Conservation (phyloP, 352 stramenopile species). For the Globisporangium spinosum region DNA sequence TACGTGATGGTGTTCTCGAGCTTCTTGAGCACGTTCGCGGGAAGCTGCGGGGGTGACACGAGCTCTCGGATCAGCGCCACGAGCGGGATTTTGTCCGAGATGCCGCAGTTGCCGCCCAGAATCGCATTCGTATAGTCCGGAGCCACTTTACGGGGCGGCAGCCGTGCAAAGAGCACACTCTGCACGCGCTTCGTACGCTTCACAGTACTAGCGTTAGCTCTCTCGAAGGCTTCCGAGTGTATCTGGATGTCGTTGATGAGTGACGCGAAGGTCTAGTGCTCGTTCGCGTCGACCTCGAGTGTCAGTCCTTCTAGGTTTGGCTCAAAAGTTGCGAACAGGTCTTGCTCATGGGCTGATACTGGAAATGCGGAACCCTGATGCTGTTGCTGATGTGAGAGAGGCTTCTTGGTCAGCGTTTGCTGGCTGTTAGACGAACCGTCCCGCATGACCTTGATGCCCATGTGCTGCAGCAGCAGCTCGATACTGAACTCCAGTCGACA, state of each 20-base stretch:
- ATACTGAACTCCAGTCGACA: slow-evolving; percentile 65
- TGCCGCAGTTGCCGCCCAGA: background rate
- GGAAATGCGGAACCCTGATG: no score
- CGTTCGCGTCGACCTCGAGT: slow-evolving; percentile 16
- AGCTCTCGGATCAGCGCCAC: slow-evolving; percentile 62
- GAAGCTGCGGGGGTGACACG: slow-evolving; percentile 39
- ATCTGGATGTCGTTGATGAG: slow-evolving; percentile 30
- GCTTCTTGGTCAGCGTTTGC: background rate
- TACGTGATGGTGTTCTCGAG: slow-evolving; percentile 58
- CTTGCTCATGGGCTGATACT: no score
- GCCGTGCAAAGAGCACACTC: slow-evolving; percentile 34
- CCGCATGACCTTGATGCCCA: slow-evolving; percentile 40
- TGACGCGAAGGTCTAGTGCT: slow-evolving; percentile 18
- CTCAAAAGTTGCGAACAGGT: background rate
- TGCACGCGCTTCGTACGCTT: slow-evolving; percentile 24
- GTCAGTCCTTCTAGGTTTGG: slow-evolving; percentile 10
- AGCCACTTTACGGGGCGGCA: slow-evolving; percentile 28
- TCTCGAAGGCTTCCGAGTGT: slow-evolving; percentile 23
- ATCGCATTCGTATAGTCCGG: background rate
- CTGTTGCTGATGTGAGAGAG: background rate
- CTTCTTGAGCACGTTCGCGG: slow-evolving; percentile 35
- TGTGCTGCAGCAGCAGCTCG: slow-evolving; percentile 52
- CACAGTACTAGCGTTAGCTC: background rate
- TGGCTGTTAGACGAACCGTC: background rate
- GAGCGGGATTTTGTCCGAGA: slow-evolving; percentile 27